phyloP scores from a whole-genome alignment of 495 filamentous ascomycete genomes.

The Penicillium cinerascens region DNA sequence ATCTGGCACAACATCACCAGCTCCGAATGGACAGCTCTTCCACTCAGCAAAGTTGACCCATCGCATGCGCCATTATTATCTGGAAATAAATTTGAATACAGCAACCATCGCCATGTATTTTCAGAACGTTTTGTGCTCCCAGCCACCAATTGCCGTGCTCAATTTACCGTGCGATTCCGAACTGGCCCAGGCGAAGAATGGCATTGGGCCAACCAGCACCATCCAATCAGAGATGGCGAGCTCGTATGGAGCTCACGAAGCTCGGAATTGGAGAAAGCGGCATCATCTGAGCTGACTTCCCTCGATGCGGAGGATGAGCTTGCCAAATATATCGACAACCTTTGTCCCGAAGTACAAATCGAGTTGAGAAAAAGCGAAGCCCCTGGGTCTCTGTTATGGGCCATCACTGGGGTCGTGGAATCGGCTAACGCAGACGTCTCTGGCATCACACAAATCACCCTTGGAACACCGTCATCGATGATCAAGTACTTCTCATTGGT shows the following conservation, averaged over 20 bases:
- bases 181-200: conserved; percentile 51
- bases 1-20: conserved; percentile 68
- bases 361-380: conserved; percentile 59
- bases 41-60: conserved; percentile 24
- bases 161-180: conserved; percentile 77
- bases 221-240: conserved; percentile 58
- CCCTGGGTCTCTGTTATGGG: conserved; percentile 70
- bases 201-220: conserved; percentile 72
- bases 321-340: conserved; percentile 54
- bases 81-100: conserved; percentile 11
- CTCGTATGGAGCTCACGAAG: conserved; percentile 39
- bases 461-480: conserved; percentile 60
- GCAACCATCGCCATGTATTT: conserved; percentile 39
- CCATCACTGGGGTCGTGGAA: conserved; percentile 52
- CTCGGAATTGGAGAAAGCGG: not conserved
- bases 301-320: conserved; percentile 42
- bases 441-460: conserved; percentile 47
- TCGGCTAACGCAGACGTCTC: conserved; percentile 55
- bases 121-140: conserved; percentile 33
- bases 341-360: conserved; percentile 57
- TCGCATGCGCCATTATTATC: conserved; percentile 34
- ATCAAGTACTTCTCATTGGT: conserved; percentile 72
- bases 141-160: conserved; percentile 32
- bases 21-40: conserved; percentile 36
- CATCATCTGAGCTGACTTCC: conserved; percentile 11